Evolutionary conservation across 441 rosid genomes (phyloP), one percentile per base, ranked within the genome.

Genomic region (Gossypium davidsonii): DNA sequence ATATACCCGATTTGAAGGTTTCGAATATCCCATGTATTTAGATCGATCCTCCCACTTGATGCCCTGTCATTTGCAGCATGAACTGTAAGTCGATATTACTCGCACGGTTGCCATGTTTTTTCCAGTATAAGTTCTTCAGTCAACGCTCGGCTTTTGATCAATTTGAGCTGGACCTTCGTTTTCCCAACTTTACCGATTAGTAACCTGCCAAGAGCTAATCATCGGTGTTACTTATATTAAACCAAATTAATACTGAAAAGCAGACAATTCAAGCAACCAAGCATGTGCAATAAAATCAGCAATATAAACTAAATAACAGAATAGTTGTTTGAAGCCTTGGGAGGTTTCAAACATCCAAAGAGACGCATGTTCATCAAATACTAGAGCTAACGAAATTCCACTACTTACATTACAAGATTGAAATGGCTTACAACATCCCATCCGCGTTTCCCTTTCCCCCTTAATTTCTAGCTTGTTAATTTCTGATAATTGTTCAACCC

Each of bases 21-120:
- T 57, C 28, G 68, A 49, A 82, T 59, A 60, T 82, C 83, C 76
- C 78, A 77, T 37, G 79, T 74, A 42, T 77, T 82, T 3, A 82
- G 65, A 10, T 76, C 60, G 14, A 69, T 34, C 46, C 31, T 55
- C 34, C 4, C 15, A 49, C 17, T 20, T n/a, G 11, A 1, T 44
- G 66, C 15, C 2, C 72, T 44, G 68, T 53, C 63, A 72, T 5
- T 37, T 11, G 71, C 9, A 1, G 78, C 78, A n/a, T 23, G 48
- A 3, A 81, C 69, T 2, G n/a, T 28, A 21, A 65, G n/a, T 52
- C 10, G 81, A 78, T 21, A 66, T 66, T 12, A 48, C 11, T 17
- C 60, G 10, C 15, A 73, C 25, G 8, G 9, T 17, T 0, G 7
- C 74, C 83, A 71, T 80, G 11, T n/a, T 28, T 28, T 25, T 7